Base-by-base conservation (phyloP, 208 protist species). In the Crithidia expoeki region DNA sequence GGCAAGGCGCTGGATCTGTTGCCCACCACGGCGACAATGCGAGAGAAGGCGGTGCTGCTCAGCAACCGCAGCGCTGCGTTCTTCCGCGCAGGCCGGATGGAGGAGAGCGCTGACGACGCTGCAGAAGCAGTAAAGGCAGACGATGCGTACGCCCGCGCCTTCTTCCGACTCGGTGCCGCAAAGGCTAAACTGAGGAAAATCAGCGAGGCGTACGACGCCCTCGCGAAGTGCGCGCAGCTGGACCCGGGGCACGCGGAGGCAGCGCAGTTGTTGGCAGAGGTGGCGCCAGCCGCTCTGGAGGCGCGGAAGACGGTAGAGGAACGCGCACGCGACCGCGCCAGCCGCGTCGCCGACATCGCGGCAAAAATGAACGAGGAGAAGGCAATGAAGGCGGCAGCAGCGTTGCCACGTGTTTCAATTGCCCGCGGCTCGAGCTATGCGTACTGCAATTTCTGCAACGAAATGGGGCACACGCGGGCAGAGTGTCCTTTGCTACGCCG, bases 391-490 rank as follows among this genome's bases (percentile, higher is more conserved):
- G 38, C 50, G 52, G 64, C 65, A 0, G 27, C 44, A n/a, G 23
- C 58, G 33, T 28, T 44, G 49, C 47, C 65, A 27, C 79, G 62
- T 0, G 69, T 42, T 46, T 7, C 77, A 32, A 73, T 66, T 34
- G 86, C 88, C 0, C 81, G 88, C 58, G 77, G 84, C 9, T 77
- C 72, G 25, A 81, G 76, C 30, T 94, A 92, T 70, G 56, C 80
- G 42, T 92, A 92, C 78, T 96, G 91, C 66, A 85, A 60, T 56
- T 96, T 84, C 63, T 96, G 91, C 62, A 96, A 96, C 49, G 89
- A 94, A 17, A 67, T 68, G 28, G 89, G 89, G 0, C 91, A 96
- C 67, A 74, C 72, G 16, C 80, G 91, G 1, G 75, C 58, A 1
- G 89, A 94, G 73, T 96, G 91, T 47, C 85, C 88, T 1, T 28